These are phyloP conservation scores for Emericellopsis terricola DNA, from an alignment of 495 filamentous ascomycete genomes.

Conservation along the genomic window DNA sequence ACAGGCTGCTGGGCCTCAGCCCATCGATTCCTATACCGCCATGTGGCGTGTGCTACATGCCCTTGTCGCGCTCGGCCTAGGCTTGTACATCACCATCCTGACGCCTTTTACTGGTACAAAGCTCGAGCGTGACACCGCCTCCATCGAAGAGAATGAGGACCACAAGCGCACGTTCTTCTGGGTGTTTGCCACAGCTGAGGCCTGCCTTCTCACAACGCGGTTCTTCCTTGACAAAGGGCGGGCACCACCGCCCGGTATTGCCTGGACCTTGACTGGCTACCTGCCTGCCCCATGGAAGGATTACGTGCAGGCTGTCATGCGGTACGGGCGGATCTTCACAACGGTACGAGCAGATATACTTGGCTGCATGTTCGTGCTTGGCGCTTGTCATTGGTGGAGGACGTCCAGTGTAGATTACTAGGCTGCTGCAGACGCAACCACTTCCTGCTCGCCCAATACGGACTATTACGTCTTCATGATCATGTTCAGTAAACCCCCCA, in stretches of 20 bases:
- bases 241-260: conserved; percentile 24
- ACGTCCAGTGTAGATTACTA: not conserved
- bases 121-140: conserved; percentile 15
- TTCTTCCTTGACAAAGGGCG: conserved; percentile 42
- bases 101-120: conserved; percentile 45
- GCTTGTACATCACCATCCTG: conserved; percentile 47
- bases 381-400: conserved; percentile 48
- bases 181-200: conserved; percentile 61
- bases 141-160: conserved; percentile 7
- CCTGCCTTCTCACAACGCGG: conserved; percentile 48
- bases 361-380: conserved; percentile 61
- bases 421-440: too few relatives aligned
- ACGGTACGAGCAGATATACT: conserved; percentile 47
- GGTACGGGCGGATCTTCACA: conserved; percentile 51
- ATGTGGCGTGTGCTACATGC: conserved; percentile 66
- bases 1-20: conserved; percentile 6
- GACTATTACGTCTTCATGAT: too few relatives aligned
- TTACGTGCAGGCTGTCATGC: conserved; percentile 37
- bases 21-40: conserved; percentile 20
- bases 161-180: conserved; percentile 39
- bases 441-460: too few relatives aligned
- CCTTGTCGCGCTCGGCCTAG: conserved; percentile 50
- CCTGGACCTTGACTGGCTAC: conserved; percentile 41
- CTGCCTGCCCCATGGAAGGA: conserved; percentile 37
- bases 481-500: conserved; percentile 43